Base-by-base conservation (phyloP, 2,329 filamentous ascomycete genomes). In the Intubia oerlemansii region DNA sequence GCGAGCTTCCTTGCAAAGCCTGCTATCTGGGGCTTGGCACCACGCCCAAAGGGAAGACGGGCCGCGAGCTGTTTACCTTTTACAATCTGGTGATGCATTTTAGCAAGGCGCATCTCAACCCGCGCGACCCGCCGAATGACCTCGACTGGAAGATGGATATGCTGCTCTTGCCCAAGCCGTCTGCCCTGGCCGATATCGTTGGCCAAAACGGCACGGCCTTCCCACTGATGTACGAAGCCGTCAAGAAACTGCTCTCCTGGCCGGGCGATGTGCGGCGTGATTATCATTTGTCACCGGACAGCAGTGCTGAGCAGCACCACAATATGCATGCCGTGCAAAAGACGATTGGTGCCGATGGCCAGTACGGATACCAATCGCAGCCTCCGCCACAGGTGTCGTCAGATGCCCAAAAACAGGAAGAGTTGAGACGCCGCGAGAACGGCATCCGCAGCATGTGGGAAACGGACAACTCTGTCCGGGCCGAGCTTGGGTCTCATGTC, bases 51-150 rank as follows among this genome's bases (percentile, higher is more conserved):
- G 16, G 7, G 10, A n/a, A 15, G 17, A 10, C n/a, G 16, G 10
- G 7, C 13, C 27, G 15, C 19, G 15, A 14, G 10, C 8, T 18
- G 3, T 10, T 4, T 17, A 62, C 29, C 58, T 78, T 32, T 60
- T 64, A 35, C 62, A 59, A 32, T n/a, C n/a, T n/a, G n/a, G n/a
- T n/a, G n/a, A n/a, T n/a, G n/a, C 61, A 71, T 37, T 67, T 69
- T 32, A 60, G 67, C 22, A 41, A 41, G 27, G 44, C 42, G 13
- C 59, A 62, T 36, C 30, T 51, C 13, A 42, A 49, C 27, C 38
- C 40, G n/a, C n/a, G n/a, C n/a, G n/a, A n/a, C n/a, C n/a, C n/a
- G n/a, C n/a, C n/a, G n/a, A n/a, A n/a, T n/a, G n/a, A n/a, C 10
- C 33, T 50, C 20, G 50, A 61, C 36, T 64, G 59, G 58, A 44